Conservation (phyloP, 179 eudicot species). For the Corrigiola litoralis region DNA sequence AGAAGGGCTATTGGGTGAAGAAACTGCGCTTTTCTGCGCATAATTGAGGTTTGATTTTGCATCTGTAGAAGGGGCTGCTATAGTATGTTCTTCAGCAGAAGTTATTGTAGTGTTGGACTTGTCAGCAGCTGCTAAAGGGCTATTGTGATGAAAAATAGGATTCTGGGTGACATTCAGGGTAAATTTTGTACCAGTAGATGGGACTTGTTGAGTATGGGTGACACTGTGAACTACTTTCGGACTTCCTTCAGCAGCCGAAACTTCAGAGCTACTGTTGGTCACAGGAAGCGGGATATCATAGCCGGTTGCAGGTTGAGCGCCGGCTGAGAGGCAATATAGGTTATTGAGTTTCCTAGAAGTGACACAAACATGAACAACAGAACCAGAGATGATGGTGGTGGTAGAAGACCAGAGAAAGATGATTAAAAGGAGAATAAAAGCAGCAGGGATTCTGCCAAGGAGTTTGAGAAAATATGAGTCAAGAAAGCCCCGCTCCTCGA, state of each 20-base stretch:
- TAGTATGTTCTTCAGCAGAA: background rate
- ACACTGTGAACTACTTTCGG: background rate
- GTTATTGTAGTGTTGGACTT: background rate
- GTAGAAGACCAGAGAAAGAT: constrained; percentile 63
- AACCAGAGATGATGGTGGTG: constrained; percentile 58
- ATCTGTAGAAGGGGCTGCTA: too few species aligned
- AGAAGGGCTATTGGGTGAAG: background rate
- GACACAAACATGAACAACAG: constrained; percentile 59
- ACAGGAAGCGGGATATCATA: constrained; percentile 24
- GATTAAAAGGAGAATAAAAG: constrained; percentile 39
- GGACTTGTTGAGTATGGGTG: background rate
- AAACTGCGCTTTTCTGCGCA: too few species aligned
- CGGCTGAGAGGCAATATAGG: constrained; percentile 63
- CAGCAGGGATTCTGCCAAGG: constrained; percentile 27
- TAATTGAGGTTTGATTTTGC: too few species aligned
- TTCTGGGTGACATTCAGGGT: background rate
- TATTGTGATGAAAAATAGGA: background rate
- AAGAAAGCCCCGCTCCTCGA: constrained; percentile 11
- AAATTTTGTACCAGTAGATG: background rate
- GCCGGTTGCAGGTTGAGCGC: constrained; percentile 39
- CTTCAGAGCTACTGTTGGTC: constrained; percentile 3
- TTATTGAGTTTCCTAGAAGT: constrained; percentile 57
- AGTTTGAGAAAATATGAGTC: constrained; percentile 22
- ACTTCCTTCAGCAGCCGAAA: constrained; percentile 13
- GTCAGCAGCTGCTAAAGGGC: background rate